These are phyloP conservation scores for Gautieria morchelliformis DNA, from an alignment of 768 basidiomycete genomes.

Conservation along the genomic window DNA sequence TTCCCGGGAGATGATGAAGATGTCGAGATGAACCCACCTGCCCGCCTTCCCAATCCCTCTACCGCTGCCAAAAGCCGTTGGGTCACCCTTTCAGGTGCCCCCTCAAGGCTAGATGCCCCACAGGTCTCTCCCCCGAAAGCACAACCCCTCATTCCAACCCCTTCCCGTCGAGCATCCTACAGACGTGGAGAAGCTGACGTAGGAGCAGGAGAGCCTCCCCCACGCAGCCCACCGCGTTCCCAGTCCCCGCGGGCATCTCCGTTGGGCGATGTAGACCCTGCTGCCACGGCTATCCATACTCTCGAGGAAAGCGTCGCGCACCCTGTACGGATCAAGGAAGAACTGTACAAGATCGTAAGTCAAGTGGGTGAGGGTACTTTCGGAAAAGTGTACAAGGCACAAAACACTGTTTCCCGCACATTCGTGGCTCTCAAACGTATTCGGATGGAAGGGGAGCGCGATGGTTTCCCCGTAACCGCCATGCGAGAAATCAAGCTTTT, in stretches of 20 bases:
- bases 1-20: constrained; percentile 81
- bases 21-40: constrained; percentile 25
- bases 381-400: constrained; percentile 95
- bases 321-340: constrained; percentile 20
- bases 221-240: constrained; percentile 11
- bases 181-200: constrained; percentile 15
- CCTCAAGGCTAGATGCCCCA: background rate
- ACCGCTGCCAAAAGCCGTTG: background rate
- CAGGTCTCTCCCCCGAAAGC: background rate
- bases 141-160: background rate
- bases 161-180: constrained; percentile 15
- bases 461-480: constrained; percentile 98
- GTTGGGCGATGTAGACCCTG: background rate
- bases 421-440: constrained; percentile 93
- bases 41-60: background rate
- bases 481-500: constrained; percentile 98
- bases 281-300: background rate
- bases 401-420: constrained; percentile 64
- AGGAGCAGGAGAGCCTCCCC: constrained; percentile 20
- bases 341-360: constrained; percentile 77
- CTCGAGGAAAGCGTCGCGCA: background rate
- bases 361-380: constrained; percentile 99
- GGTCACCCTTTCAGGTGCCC: background rate
- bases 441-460: constrained; percentile 93
- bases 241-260: background rate